phyloP scores from a whole-genome alignment of 2,329 filamentous ascomycete species.

The Neophaeococcomyces mojaviensis region DNA sequence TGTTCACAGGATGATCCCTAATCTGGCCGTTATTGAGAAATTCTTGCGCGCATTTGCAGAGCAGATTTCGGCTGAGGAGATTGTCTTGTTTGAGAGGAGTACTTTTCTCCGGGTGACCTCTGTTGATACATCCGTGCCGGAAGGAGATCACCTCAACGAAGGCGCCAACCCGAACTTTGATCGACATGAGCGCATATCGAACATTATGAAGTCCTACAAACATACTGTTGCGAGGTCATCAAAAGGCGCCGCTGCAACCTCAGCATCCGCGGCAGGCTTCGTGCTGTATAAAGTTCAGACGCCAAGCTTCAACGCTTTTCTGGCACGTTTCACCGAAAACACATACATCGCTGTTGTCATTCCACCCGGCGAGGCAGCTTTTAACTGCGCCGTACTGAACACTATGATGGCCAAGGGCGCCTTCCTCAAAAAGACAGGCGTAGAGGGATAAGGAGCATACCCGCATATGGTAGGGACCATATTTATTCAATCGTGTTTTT shows the following conservation, averaged over 20 bases:
- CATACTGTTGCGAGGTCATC: constrained; percentile 53
- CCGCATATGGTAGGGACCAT: too few species aligned
- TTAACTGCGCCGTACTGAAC: constrained; percentile 85
- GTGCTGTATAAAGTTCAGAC: constrained; percentile 44
- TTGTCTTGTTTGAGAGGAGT: constrained; percentile 89
- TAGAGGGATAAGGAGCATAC: constrained; percentile 18
- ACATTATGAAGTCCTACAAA: constrained; percentile 98
- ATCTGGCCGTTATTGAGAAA: constrained; percentile 76
- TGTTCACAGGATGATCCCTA: constrained; percentile 96
- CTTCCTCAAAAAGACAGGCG: constrained; percentile 51
- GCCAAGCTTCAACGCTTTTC: constrained; percentile 79
- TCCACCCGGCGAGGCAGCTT: constrained; percentile 81
- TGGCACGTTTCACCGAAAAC: constrained; percentile 92
- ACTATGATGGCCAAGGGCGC: constrained; percentile 78
- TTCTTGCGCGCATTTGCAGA: constrained; percentile 76
- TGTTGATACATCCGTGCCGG: constrained; percentile 48
- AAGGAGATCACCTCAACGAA: constrained; percentile 36
- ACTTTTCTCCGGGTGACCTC: constrained; percentile 95
- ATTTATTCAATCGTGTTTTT: too few species aligned
- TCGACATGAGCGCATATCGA: constrained; percentile 88
- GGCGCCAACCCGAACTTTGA: constrained; percentile 80
- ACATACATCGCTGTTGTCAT: constrained; percentile 91
- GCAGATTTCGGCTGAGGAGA: constrained; percentile 84
- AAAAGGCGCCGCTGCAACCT: constrained; percentile 28
- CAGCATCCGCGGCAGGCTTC: constrained; percentile 36